Percentiles rank a stretch among this genome's conserved stretches.
These are phyloP conservation scores for Zygosaccharomyces sapae DNA, from an alignment of 1,139 yeast genomes.

Conservation along the genomic window DNA sequence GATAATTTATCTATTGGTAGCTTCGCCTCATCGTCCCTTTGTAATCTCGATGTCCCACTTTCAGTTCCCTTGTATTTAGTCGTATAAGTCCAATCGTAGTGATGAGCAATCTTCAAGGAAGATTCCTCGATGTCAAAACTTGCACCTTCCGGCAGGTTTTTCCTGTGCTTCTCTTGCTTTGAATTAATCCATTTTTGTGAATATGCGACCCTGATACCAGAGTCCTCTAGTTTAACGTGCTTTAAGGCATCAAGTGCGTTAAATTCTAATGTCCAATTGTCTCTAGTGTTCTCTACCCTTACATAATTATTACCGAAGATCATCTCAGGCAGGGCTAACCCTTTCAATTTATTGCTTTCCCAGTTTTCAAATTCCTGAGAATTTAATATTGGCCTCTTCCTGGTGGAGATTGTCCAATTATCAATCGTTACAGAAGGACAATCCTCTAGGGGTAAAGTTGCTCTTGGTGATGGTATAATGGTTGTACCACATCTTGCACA, in stretches of 20 bases:
- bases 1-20: slow-evolving; percentile 70
- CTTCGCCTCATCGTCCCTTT: slow-evolving; percentile 32
- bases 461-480: slow-evolving; percentile 68
- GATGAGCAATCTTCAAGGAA: slow-evolving; percentile 57
- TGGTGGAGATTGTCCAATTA: slow-evolving; percentile 74
- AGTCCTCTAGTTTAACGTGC: slow-evolving; percentile 51
- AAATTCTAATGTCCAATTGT: slow-evolving; percentile 53
- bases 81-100: slow-evolving; percentile 96
- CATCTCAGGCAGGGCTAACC: slow-evolving; percentile 94
- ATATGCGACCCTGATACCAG: slow-evolving; percentile 66
- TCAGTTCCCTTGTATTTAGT: slow-evolving; percentile 68
- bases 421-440: slow-evolving; percentile 61
- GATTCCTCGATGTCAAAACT: slow-evolving; percentile 36
- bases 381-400: slow-evolving; percentile 71
- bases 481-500: slow-evolving; percentile 66
- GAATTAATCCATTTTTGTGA: slow-evolving; percentile 84
- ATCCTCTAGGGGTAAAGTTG: slow-evolving; percentile 58
- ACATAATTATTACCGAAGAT: slow-evolving; percentile 83
- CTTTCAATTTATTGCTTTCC: slow-evolving; percentile 48
- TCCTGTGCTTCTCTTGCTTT: slow-evolving; percentile 42
- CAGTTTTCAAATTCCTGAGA: slow-evolving; percentile 69
- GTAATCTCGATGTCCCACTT: slow-evolving; percentile 14
- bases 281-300: slow-evolving; percentile 41
- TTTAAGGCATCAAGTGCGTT: slow-evolving; percentile 79
- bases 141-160: slow-evolving; percentile 20